Percentiles rank a stretch among this genome's conserved stretches.
These are phyloP conservation scores for Priceomyces carsonii DNA, from an alignment of 805 yeast species.

Conservation along the genomic window DNA sequence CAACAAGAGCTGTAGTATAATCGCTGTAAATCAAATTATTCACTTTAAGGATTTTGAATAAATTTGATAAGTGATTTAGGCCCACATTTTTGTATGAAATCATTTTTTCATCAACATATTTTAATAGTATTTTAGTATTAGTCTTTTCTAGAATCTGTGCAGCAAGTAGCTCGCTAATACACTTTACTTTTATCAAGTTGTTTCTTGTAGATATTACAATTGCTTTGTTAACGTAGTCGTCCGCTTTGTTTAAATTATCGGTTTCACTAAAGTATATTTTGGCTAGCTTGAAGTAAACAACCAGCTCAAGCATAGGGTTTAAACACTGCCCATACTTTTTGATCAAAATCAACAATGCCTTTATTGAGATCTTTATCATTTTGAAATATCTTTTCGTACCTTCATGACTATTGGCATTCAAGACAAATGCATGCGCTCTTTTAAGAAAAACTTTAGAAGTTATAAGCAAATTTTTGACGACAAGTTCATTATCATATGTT, in stretches of 20 bases:
- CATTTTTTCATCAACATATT: constrained; percentile 28
- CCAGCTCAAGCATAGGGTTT: constrained; percentile 30
- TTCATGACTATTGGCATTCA: constrained; percentile 13
- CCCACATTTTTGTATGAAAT: constrained; percentile 16
- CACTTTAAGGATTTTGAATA: constrained; percentile 32
- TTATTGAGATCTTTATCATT: constrained; percentile 35
- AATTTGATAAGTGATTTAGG: constrained; percentile 16
- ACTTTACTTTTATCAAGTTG: constrained; percentile 18
- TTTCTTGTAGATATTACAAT: constrained; percentile 28
- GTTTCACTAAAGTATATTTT: constrained; percentile 43
- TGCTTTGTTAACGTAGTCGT: constrained; percentile 34
- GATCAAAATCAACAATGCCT: constrained; percentile 33
- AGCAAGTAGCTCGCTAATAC: constrained; percentile 36
- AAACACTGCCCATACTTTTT: constrained; percentile 28
- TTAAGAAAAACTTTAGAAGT: constrained; percentile 21
- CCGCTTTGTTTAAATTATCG: constrained; percentile 39
- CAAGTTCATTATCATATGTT: constrained; percentile 6
- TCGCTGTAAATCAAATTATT: constrained; percentile 29
- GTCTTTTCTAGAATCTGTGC: constrained; percentile 35
- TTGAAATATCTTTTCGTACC: constrained; percentile 25
- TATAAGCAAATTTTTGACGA: constrained; percentile 13
- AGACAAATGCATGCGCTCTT: constrained; percentile 23
- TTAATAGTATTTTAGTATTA: constrained; percentile 24
- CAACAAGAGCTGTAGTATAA: constrained; percentile 21
- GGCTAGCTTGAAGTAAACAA: constrained; percentile 36